Conservation (phyloP, 1,284 basidiomycete species). For the Mycocalia duriaeana region DNA sequence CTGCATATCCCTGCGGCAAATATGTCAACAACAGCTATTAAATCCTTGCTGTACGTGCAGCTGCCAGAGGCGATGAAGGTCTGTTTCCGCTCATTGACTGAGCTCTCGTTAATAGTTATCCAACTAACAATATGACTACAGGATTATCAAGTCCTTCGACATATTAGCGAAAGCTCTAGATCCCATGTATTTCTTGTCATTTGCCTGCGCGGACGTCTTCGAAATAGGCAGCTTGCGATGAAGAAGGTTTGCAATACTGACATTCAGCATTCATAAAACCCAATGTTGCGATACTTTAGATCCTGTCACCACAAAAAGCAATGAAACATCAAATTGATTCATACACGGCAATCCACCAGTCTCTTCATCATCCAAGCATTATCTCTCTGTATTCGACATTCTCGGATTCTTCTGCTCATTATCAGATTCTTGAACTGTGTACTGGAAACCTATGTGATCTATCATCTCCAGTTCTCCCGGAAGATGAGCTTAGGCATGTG, state of each 20-base stretch:
- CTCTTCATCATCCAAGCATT: constrained; percentile 45
- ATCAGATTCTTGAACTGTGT: constrained; percentile 44
- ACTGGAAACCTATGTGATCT: constrained; percentile 25
- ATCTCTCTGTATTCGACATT: constrained; percentile 43
- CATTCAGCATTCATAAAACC: too few species aligned
- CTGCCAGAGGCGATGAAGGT: too few species aligned
- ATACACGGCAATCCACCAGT: constrained; percentile 36
- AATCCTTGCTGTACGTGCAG: too few species aligned
- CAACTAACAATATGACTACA: constrained; percentile 9
- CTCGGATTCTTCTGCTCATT: constrained; percentile 24
- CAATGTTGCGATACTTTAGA: too few species aligned
- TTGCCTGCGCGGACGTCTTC: constrained; percentile 13
- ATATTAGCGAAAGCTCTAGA: constrained; percentile 23
- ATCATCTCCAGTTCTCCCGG: constrained; percentile 19
- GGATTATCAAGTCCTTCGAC: constrained; percentile 37
- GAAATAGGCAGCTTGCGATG: constrained; percentile 12
- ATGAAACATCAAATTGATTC: too few species aligned
- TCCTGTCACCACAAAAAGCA: too few species aligned
- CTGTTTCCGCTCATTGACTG: too few species aligned
- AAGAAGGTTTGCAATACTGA: constrained; percentile 5
- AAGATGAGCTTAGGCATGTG: constrained; percentile 34
- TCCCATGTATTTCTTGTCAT: constrained; percentile 34
- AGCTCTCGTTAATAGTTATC: too few species aligned
- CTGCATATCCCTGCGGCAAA: too few species aligned
- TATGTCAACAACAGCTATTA: too few species aligned